Percentiles rank a stretch among this genome's conserved stretches.
phyloP scores from a whole-genome alignment of 352 stramenopile species.

The Phytophthora sp. region DNA sequence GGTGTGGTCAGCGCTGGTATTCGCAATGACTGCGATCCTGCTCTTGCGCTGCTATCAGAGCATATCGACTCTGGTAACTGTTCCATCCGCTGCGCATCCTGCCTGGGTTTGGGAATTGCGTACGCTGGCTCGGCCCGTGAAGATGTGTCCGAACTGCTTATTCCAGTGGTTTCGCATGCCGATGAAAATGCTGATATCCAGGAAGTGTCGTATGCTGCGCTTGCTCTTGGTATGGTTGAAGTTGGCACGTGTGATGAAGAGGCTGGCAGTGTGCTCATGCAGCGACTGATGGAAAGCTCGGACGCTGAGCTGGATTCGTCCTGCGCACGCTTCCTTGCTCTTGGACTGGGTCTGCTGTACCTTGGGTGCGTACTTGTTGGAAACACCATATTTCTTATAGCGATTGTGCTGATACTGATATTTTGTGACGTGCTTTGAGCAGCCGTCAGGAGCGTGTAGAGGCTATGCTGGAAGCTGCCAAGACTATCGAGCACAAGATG shows the following conservation, averaged over 20 bases:
- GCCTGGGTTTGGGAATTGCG: slow-evolving; percentile 97
- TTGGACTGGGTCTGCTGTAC: slow-evolving; percentile 98
- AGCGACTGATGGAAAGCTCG: slow-evolving; percentile 98
- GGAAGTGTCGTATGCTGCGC: slow-evolving; percentile 91
- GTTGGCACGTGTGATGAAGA: slow-evolving; percentile 98
- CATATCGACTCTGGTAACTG: slow-evolving; percentile 96
- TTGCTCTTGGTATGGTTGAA: slow-evolving; percentile 98
- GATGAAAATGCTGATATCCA: slow-evolving; percentile 94
- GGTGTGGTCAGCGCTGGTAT: slow-evolving; percentile 95
- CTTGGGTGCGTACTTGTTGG: slow-evolving; percentile 83
- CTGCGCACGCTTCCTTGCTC: slow-evolving; percentile 95
- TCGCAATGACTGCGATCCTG: slow-evolving; percentile 97
- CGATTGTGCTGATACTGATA: slow-evolving; percentile 91
- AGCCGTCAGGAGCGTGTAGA: slow-evolving; percentile 95
- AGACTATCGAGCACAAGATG: slow-evolving; percentile 98
- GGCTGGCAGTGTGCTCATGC: slow-evolving; percentile 95
- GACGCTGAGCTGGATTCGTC: slow-evolving; percentile 97
- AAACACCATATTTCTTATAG: too few species aligned
- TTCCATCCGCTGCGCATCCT: slow-evolving; percentile 94
- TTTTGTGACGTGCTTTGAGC: slow-evolving; percentile 12
- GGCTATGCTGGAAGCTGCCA: slow-evolving; percentile 97
- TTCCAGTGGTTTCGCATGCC: slow-evolving; percentile 92
- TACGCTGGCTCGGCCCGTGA: slow-evolving; percentile 97
- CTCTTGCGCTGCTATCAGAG: slow-evolving; percentile 96
- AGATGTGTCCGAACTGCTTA: slow-evolving; percentile 97